Conservation (phyloP, 495 filamentous ascomycete genomes). For the Xylaria nigripes region DNA sequence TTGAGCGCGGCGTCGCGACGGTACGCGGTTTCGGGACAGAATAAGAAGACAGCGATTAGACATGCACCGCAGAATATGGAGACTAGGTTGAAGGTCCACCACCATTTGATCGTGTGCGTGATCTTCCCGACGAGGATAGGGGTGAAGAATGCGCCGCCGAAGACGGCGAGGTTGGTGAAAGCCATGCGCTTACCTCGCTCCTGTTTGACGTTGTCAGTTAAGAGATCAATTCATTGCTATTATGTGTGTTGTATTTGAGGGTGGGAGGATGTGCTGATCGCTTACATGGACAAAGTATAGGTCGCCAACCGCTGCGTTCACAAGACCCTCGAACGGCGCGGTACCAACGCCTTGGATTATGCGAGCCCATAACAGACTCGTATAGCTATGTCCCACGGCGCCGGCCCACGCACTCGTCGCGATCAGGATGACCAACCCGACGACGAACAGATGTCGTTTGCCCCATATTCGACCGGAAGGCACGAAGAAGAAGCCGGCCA, state of each 20-base stretch:
- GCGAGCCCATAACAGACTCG: constrained; percentile 64
- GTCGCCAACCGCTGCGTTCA: constrained; percentile 72
- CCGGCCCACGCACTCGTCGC: constrained; percentile 72
- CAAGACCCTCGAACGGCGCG: constrained; percentile 67
- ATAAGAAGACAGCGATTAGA: constrained; percentile 60
- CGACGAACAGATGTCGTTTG: constrained; percentile 77
- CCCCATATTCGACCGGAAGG: constrained; percentile 86
- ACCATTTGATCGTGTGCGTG: constrained; percentile 64
- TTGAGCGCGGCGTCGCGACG: constrained; percentile 56
- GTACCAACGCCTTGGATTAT: constrained; percentile 68
- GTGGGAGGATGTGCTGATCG: background rate
- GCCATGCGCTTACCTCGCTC: constrained; percentile 86
- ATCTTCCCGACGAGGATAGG: constrained; percentile 84
- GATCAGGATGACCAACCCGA: constrained; percentile 69
- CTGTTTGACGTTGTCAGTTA: constrained; percentile 29
- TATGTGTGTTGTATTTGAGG: background rate
- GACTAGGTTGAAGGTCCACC: constrained; percentile 70
- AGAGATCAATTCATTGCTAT: background rate
- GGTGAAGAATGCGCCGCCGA: constrained; percentile 87
- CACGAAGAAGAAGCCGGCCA: constrained; percentile 75
- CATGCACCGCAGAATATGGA: constrained; percentile 59
- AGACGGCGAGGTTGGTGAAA: constrained; percentile 76
- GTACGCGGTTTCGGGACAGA: constrained; percentile 82
- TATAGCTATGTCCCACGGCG: constrained; percentile 54
- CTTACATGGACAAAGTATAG: constrained; percentile 70